Base-by-base conservation (phyloP, 495 filamentous ascomycete species). In the Haplographium delicatum region DNA sequence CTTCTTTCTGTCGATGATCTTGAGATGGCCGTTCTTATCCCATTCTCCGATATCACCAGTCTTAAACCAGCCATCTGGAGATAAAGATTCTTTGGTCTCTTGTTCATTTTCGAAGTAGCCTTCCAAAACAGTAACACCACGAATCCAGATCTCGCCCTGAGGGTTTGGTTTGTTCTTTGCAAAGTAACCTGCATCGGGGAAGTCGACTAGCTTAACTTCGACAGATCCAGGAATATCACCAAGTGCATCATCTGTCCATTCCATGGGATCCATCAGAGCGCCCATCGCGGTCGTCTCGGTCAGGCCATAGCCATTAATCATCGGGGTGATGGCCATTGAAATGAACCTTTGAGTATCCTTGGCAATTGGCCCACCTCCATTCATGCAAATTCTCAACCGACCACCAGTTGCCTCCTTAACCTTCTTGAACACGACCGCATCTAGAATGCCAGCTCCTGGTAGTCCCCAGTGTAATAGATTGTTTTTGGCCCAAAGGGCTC, bases 211-310 rank as follows among this genome's bases (percentile, higher is more conserved):
- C 75, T 98, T 98, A 62, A 91, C 70, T 66, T 97, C 93, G 51
- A 95, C 71, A 23, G 74, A 85, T 28, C 80, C 81, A n/a, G 91
- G 83, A 52, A 94, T 76, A 50, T 88, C 80, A 48, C 93, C 93
- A 48, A 95, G 79, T 20, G 84, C 82, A 16, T 81, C 72, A 50
- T 87, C 79, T 47, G 89, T 91, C 91, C 91, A 98, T 57, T 91
- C 84, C 56, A 84, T 64, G 4, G 93, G 93, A 65, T 90, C 89
- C 73, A 88, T 94, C 16, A 98, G 72, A 15, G 83, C 82, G 57
- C 93, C 94, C 89, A 96, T 96, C 40, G 90, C 93, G 19, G 83
- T 77, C 3, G 93, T 98, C 70, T 98, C 93, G 4, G 93, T 98
- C 59, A 97, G 75, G 42, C 93, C 93, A 62, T 98, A 98, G n/a